Evolutionary conservation across 306 rosid species (phyloP), one percentile per base, ranked within the genome.

Genomic region (Cucurbita moschata): DNA sequence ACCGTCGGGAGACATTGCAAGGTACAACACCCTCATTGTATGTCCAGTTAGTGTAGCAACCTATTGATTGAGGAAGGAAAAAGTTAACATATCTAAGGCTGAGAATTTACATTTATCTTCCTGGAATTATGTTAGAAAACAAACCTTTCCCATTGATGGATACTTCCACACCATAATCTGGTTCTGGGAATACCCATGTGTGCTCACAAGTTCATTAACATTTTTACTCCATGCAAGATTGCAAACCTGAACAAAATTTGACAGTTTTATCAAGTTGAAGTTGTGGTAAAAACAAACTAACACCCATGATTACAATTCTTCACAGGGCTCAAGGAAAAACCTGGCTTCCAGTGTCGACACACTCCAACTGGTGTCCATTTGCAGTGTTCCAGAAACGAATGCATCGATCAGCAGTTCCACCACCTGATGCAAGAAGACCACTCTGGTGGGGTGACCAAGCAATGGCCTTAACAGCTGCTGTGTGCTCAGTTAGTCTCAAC

Each of bases 341-440:
- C 98, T 95, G 99, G 88, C 99, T 95, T 19, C 97, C 99, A 1
- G 99, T 95, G 89, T 95, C 99, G 10, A 95, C 71, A 44, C 77
- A 60, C 85, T 95, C 90, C 80, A 89, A 79, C 66, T 91, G 97
- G 84, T 91, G 92, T 23, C 99, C 96, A 35, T 95, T 95, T 65
- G 99, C 83, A 2, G 99, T 95, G 88, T 89, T 95, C 99, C 97
- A 95, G 82, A 95, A 95, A 62, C 99, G 99, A 75, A 95, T 91
- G 59, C 97, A 88, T 84, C 97, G 80, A 81, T 95, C 99, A 7
- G 99, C 97, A 18, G 99, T 95, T 71, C 99, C 99, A 16, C 99
- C 99, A 2, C 99, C 99, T 11, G 99, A 95, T 23, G 93, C 99
- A 15, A 95, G 96, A 76, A 95, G 93, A 75, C 87, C 49, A n/a